Conservation (phyloP, 176 grass and related monocot species). For the Eragrostis nindensis region DNA sequence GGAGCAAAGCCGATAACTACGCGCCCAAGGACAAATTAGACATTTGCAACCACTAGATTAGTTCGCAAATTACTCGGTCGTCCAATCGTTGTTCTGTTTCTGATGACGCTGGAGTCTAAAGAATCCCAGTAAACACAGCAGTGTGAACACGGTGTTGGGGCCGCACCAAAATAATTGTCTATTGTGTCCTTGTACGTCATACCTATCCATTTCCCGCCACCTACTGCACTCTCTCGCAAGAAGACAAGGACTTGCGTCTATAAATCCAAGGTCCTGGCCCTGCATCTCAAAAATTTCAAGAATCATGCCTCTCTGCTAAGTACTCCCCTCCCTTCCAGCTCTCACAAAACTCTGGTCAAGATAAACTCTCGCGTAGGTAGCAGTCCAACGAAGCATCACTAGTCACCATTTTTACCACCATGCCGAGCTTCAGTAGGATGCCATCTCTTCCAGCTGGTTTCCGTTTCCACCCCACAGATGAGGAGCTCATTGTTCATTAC, state of each 20-base stretch:
- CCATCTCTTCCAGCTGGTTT: constrained; percentile 74
- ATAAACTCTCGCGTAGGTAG: not conserved
- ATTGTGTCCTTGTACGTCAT: not conserved
- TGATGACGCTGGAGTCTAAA: not conserved
- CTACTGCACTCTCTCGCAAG: not conserved
- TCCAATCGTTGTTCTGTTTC: not conserved
- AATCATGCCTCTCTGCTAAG: not conserved
- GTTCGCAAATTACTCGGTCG: not conserved
- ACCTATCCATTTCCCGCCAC: constrained; percentile 17
- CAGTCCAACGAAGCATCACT: not conserved
- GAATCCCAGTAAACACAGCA: no score
- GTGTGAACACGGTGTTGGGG: not conserved
- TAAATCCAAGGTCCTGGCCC: constrained; percentile 27
- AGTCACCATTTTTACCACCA: not conserved
- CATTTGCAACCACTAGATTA: not conserved
- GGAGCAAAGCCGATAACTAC: constrained; percentile 40
- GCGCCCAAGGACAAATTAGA: not conserved
- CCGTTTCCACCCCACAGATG: constrained; percentile 84
- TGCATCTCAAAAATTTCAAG: constrained; percentile 63
- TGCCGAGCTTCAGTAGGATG: not conserved
- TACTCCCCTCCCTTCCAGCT: not conserved
- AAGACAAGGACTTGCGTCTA: constrained; percentile 2
- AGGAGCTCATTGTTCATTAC: constrained; percentile 88
- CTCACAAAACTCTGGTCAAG: not conserved
- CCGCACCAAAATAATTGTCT: not conserved